Base-by-base conservation (phyloP, 2,329 filamentous ascomycete species). In the Beauveria varroae region DNA sequence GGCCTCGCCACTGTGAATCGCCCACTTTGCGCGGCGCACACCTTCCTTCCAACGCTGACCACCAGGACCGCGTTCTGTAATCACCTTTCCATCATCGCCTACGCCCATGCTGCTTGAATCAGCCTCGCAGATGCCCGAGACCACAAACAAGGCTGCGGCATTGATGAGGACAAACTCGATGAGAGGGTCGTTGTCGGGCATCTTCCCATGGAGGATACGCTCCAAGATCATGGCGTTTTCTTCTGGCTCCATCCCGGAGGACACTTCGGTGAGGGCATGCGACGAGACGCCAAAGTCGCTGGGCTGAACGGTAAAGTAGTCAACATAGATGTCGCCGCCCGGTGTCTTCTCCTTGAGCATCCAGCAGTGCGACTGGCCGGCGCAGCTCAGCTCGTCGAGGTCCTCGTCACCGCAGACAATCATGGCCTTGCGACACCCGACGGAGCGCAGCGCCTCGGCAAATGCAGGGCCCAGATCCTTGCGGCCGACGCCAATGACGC, bases 31-130 rank as follows among this genome's bases (percentile, higher is more conserved):
- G 71, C 91, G 83, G 68, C 93, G 81, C 16, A 97, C 85, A 57
- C 93, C 95, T 72, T 97, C 93, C 78, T 96, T 99, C 95, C 95
- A 99, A 69, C 93, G 83, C 62, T 90, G 85, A 16, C 90, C 90
- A 12, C 89, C 93, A 5, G 93, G 93, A 0, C 95, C 93, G 53
- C 88, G 81, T 72, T 98, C 93, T 18, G 78, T 85, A 64, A 96
- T 83, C 52, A 96, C 91, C 47, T 87, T 81, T 0, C 91, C 90
- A 68, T 93, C 89, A 68, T 96, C 91, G 1, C 87, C 90, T 52
- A 81, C 77, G 0, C 90, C 91, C 89, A 96, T 91, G 70, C 85
- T 77, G 71, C 90, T 96, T 34, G 80, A 82, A 62, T 96, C 89
- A 0, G 88, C 85, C 65, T 98, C 93, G 71, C 92, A 96, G 40